Percentiles rank a stretch among this genome's conserved stretches.
phyloP scores from a whole-genome alignment of 2,329 filamentous ascomycete species.

The Trichoderma atroviride region DNA sequence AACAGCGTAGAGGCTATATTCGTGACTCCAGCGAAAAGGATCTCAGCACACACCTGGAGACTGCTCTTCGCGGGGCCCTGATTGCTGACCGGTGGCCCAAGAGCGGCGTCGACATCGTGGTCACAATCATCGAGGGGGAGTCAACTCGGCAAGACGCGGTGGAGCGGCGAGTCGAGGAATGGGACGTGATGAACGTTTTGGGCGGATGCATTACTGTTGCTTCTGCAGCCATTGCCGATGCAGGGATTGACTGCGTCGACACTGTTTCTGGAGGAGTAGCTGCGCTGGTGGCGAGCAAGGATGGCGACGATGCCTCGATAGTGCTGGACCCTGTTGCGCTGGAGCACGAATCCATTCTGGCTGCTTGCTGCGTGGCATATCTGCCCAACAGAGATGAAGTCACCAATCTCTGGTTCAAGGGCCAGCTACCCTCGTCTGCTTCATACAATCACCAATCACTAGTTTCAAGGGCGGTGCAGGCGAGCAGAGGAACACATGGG shows the following conservation, averaged over 20 bases:
- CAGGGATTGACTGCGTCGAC: slow-evolving; percentile 94
- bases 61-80: slow-evolving; percentile 82
- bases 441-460: slow-evolving; percentile 39
- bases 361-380: slow-evolving; percentile 89
- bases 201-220: slow-evolving; percentile 92
- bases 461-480: slow-evolving; percentile 46
- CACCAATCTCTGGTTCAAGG: slow-evolving; percentile 93
- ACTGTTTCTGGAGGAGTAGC: slow-evolving; percentile 87
- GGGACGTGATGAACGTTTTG: slow-evolving; percentile 89
- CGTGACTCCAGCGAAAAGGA: slow-evolving; percentile 86
- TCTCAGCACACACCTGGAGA: slow-evolving; percentile 87
- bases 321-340: slow-evolving; percentile 81
- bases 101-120: slow-evolving; percentile 91
- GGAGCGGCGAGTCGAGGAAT: slow-evolving; percentile 63
- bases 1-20: slow-evolving; percentile 79
- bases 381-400: slow-evolving; percentile 85
- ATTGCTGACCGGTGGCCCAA: slow-evolving; percentile 98
- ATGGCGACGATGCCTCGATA: slow-evolving; percentile 46
- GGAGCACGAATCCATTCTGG: slow-evolving; percentile 75
- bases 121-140: slow-evolving; percentile 92
- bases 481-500: slow-evolving; percentile 43
- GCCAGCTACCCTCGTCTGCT: slow-evolving; percentile 53
- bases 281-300: slow-evolving; percentile 62
- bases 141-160: slow-evolving; percentile 65
- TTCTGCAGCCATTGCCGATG: slow-evolving; percentile 89